A percentile compares a stretch with the other conserved stretches of the same genome.
phyloP scores from a whole-genome alignment of 805 yeast species.

The Cyberlindnera saturnus region DNA sequence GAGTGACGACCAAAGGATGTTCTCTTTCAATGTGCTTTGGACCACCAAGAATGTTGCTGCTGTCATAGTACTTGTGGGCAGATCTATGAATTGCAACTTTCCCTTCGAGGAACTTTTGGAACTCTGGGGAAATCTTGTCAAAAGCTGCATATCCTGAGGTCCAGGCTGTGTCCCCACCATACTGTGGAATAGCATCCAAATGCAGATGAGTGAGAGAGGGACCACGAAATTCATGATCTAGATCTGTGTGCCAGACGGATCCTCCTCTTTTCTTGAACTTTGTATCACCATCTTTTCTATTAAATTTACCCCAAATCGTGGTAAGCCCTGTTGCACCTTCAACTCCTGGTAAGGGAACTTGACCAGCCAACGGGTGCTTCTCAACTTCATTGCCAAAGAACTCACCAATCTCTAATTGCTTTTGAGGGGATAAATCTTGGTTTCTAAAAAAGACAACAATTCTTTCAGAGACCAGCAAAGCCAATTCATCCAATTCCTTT shows the following conservation, averaged over 20 bases:
- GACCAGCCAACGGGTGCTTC: neutral
- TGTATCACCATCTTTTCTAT: neutral
- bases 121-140: conserved; percentile 47
- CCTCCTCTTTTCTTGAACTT: neutral
- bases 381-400: conserved; percentile 3
- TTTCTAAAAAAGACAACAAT: conserved; percentile 41
- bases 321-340: conserved; percentile 31
- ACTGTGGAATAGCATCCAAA: conserved; percentile 40
- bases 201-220: conserved; percentile 49
- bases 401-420: conserved; percentile 11
- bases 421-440: conserved; percentile 14
- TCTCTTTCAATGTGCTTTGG: conserved; percentile 43
- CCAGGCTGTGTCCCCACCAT: conserved; percentile 54
- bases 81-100: conserved; percentile 40
- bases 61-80: conserved; percentile 33
- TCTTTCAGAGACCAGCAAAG: conserved; percentile 41
- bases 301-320: conserved; percentile 27
- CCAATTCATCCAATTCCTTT: conserved; percentile 41
- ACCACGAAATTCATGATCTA: conserved; percentile 49
- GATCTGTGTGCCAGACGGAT: conserved; percentile 38
- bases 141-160: conserved; percentile 51
- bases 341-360: neutral
- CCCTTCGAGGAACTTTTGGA: conserved; percentile 47
- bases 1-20: conserved; percentile 54
- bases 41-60: conserved; percentile 39